Conservation (phyloP, 257 asterid genomes). For the Ajuga chamaepitys region DNA sequence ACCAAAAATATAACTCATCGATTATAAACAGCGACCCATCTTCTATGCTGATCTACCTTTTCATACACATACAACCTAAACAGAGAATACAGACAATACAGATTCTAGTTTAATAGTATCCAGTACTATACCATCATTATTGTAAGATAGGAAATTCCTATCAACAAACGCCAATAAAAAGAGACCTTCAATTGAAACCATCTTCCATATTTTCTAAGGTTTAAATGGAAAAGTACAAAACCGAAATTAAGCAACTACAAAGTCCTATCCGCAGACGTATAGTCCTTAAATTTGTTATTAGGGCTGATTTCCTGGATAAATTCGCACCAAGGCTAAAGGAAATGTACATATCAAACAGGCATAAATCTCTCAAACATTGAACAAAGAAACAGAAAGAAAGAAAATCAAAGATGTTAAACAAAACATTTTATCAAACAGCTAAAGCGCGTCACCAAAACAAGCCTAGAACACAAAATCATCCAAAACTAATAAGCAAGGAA, state of each 20-base stretch:
- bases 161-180: not conserved
- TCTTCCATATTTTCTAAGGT: not conserved
- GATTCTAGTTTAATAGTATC: too few relatives aligned
- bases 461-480: not conserved
- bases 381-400: not conserved
- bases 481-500: not conserved
- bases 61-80: not conserved
- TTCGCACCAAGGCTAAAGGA: not conserved
- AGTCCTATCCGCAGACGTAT: not conserved
- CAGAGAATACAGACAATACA: not conserved
- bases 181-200: not conserved
- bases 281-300: not conserved
- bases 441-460: not conserved
- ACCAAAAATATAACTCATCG: not conserved
- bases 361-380: not conserved
- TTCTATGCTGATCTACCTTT: not conserved
- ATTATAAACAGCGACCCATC: not conserved
- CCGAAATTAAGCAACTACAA: not conserved
- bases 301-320: not conserved
- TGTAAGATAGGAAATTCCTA: not conserved
- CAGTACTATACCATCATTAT: not conserved
- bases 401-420: not conserved
- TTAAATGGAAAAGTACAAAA: not conserved
- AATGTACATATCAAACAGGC: not conserved
- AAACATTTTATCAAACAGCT: constrained; percentile 20